Evolutionary conservation across 345 rosid genomes (phyloP).

Genomic region (Cardiospermum halicacabum): DNA sequence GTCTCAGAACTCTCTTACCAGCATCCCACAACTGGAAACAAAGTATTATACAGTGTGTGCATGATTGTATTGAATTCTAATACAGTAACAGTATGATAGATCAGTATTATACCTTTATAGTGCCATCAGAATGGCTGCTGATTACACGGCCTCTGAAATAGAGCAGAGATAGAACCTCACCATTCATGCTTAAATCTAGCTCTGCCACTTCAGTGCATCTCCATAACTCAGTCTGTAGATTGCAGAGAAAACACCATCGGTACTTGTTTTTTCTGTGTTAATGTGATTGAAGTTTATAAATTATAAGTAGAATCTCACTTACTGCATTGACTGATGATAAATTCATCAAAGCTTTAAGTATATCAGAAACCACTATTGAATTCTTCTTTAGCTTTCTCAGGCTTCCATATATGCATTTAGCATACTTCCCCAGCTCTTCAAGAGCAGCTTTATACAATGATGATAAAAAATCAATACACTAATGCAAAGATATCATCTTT

Average conservation of each 20-base stretch:
- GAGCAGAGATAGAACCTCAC: constrained; percentile 48
- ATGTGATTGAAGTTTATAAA: background rate
- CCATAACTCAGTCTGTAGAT: constrained; percentile 55
- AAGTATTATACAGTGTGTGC: background rate
- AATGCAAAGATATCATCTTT: no score
- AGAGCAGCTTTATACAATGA: constrained; percentile 42
- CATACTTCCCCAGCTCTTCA: constrained; percentile 47
- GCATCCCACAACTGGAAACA: constrained; percentile 48
- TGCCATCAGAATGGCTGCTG: constrained; percentile 69
- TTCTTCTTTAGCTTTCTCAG: constrained; percentile 50
- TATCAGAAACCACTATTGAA: constrained; percentile 40
- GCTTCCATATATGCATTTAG: constrained; percentile 50
- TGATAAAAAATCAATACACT: no score
- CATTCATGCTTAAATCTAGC: constrained; percentile 39
- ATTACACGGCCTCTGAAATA: constrained; percentile 40
- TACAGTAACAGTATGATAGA: background rate
- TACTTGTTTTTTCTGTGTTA: background rate
- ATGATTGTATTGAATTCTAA: background rate
- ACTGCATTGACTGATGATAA: constrained; percentile 52
- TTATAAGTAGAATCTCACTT: constrained; percentile 24
- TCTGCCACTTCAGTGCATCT: constrained; percentile 37
- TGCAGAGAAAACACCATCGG: background rate
- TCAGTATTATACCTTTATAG: constrained; percentile 48
- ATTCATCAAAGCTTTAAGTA: constrained; percentile 59
- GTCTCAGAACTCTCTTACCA: constrained; percentile 38